phyloP scores from a whole-genome alignment of 805 yeast genomes.

The Clavispora carvajalis region DNA sequence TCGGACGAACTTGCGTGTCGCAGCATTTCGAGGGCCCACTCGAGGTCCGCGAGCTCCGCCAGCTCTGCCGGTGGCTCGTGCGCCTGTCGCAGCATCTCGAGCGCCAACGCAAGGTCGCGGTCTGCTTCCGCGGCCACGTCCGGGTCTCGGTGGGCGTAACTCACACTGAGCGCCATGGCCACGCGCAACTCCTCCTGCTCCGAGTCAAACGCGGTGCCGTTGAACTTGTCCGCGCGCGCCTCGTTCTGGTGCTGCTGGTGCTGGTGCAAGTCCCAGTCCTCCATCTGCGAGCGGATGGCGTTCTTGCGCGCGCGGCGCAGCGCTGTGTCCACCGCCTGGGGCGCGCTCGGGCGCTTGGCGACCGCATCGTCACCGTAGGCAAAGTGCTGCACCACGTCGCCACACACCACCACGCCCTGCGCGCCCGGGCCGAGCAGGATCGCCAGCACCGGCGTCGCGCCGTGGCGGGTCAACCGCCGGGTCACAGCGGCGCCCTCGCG shows the following conservation, averaged over 20 bases:
- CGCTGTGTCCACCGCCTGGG: slow-evolving; percentile 11
- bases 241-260: slow-evolving; percentile 19
- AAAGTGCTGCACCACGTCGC: slow-evolving; percentile 15
- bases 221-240: slow-evolving; percentile 38
- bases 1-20: too few relatives aligned
- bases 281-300: slow-evolving; percentile 29
- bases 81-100: neutral
- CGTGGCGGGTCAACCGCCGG: slow-evolving; percentile 11
- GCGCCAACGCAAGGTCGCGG: slow-evolving; percentile 29
- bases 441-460: slow-evolving; percentile 12
- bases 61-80: neutral
- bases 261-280: slow-evolving; percentile 30
- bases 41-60: neutral
- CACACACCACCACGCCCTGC: slow-evolving; percentile 14
- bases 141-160: slow-evolving; percentile 3
- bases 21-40: slow-evolving; percentile 1
- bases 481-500: slow-evolving; percentile 13
- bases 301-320: slow-evolving; percentile 10
- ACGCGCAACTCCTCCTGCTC: slow-evolving; percentile 23
- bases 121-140: neutral
- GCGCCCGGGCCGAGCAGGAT: slow-evolving; percentile 13
- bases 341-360: slow-evolving; percentile 13
- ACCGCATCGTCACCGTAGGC: slow-evolving; percentile 9
- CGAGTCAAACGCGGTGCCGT: slow-evolving; percentile 34
- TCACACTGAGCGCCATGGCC: slow-evolving; percentile 21